Evolutionary conservation across 2,329 filamentous ascomycete species (phyloP), one percentile per base, ranked within the genome.

Genomic region (Penicillium sp.): DNA sequence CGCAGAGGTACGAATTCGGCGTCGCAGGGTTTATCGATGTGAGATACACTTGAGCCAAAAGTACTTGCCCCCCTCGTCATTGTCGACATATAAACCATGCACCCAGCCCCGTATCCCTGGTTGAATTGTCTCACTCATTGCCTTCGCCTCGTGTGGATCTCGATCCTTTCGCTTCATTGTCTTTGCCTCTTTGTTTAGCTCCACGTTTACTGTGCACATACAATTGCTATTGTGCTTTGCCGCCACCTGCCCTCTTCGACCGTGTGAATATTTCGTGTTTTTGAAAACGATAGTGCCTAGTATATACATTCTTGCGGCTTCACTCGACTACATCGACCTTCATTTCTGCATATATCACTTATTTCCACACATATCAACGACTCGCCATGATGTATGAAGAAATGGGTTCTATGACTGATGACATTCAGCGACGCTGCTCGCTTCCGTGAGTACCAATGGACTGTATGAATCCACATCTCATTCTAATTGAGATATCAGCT

Each of bases 71-170:
- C 45, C 59, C 55, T 64, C 62, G 62, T 68, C 63, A 55, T 54
- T 45, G 49, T 59, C 49, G 50, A 68, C 66, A 72, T 74, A 74
- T 74, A 74, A 74, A 69, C 69, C 48, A 71, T 71, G 66, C 64
- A 66, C 57, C 62, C 60, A 65, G 57, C 63, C 69, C 69, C 63
- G 42, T 61, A 56, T 62, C 57, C 56, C 57, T 59, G 45, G 46
- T 59, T 62, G 44, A 51, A 62, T 59, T 65, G 51, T 63, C 52
- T 69, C 66, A 63, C 60, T 65, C 64, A 62, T 61, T 60, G 51
- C 59, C 59, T 61, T 59, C 55, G 56, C 63, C 69, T 70, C 66
- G 66, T 64, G 55, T 65, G 55, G 52, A 61, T 62, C 50, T 59
- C 21, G 27, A 60, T 54, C 55, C 53, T 45, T 58, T 58, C 64